A percentile compares a stretch with the other conserved stretches of the same genome.
Evolutionary conservation across 2,329 filamentous ascomycete genomes (phyloP).

Genomic region (Penicillium paneum): DNA sequence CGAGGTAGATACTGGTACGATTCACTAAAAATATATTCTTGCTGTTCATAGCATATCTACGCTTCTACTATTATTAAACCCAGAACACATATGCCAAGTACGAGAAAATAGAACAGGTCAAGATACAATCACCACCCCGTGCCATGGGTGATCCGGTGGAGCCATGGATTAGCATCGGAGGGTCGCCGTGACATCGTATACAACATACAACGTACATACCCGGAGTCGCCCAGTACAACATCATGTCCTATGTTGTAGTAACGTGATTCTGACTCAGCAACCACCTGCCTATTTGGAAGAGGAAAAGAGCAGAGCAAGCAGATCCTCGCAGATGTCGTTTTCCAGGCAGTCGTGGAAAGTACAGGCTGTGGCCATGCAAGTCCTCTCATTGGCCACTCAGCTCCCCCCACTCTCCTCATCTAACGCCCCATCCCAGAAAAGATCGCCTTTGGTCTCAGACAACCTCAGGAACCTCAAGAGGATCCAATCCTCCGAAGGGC

Average conservation of each 20-base stretch:
- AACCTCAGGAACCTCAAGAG: neutral
- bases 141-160: slow-evolving; percentile 21
- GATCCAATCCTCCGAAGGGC: neutral
- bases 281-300: neutral
- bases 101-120: neutral
- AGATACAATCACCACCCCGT: slow-evolving; percentile 18
- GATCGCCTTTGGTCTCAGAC: slow-evolving; percentile 1
- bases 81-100: neutral
- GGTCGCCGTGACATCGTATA: slow-evolving; percentile 14
- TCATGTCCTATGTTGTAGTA: no score
- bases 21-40: no score
- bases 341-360: neutral
- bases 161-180: slow-evolving; percentile 16
- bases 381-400: no score
- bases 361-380: no score
- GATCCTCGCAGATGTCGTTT: neutral
- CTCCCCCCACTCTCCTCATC: neutral
- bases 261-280: slow-evolving; percentile 3
- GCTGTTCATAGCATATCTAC: neutral
- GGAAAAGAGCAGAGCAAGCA: neutral
- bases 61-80: neutral
- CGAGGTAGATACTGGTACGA: no score
- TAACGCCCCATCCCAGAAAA: neutral
- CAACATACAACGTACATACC: no score
- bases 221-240: no score